These are phyloP conservation scores for Psilocybe sp. DNA, from an alignment of 768 basidiomycete genomes.

Conservation along the genomic window DNA sequence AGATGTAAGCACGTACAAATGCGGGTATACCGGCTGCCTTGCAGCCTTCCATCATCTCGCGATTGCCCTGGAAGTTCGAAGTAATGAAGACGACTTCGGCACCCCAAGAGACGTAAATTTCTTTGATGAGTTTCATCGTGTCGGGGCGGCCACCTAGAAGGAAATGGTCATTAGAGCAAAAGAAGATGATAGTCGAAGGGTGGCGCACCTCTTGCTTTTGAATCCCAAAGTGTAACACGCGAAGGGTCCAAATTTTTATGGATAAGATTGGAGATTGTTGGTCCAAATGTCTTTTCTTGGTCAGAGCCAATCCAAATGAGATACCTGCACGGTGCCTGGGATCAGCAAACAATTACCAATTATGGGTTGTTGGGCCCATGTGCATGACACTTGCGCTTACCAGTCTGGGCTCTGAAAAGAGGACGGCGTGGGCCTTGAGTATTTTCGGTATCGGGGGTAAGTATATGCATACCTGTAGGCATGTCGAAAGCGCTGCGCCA, in stretches of 20 bases:
- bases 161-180: neutral
- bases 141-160: constrained; percentile 65
- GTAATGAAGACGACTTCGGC: constrained; percentile 86
- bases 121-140: constrained; percentile 73
- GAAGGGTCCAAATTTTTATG: constrained; percentile 65
- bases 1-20: constrained; percentile 39
- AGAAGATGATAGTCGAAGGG: neutral
- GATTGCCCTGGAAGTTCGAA: constrained; percentile 74
- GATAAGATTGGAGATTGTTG: constrained; percentile 73
- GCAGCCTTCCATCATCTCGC: constrained; percentile 81
- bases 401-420: constrained; percentile 42
- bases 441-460: neutral
- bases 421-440: constrained; percentile 2
- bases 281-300: constrained; percentile 84
- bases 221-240: constrained; percentile 77
- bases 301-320: constrained; percentile 85
- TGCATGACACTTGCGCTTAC: constrained; percentile 23
- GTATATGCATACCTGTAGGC: constrained; percentile 61
- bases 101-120: constrained; percentile 71
- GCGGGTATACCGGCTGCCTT: constrained; percentile 68
- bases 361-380: neutral
- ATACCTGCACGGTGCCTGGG: constrained; percentile 43
- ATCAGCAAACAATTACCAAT: neutral
- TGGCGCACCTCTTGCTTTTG: constrained; percentile 55
- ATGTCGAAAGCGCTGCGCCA: constrained; percentile 78